phyloP scores from a whole-genome alignment of 2,329 filamentous ascomycete genomes.

The Trichophyton mentagrophytes region DNA sequence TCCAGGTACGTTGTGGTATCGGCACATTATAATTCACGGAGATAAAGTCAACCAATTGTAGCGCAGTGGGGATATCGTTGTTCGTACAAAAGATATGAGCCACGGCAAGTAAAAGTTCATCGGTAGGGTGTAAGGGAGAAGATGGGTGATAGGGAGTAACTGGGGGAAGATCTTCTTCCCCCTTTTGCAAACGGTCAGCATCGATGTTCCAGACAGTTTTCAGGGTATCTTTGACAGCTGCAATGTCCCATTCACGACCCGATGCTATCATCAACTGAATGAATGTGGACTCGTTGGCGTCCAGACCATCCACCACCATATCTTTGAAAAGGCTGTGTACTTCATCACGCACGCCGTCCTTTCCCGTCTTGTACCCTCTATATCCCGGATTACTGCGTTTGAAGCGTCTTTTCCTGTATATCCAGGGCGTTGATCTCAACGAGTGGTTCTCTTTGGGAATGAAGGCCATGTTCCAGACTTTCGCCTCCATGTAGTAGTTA shows the following conservation, averaged over 20 bases:
- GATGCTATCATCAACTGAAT: conserved; percentile 41
- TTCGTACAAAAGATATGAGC: conserved; percentile 57
- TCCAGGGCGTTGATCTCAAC: conserved; percentile 23
- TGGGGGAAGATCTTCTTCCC: conserved; percentile 21
- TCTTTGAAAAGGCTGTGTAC: conserved; percentile 33
- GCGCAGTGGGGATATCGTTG: conserved; percentile 46
- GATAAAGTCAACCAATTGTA: conserved; percentile 50
- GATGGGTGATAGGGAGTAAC: conserved; percentile 32
- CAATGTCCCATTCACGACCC: conserved; percentile 40
- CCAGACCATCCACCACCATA: conserved; percentile 35
- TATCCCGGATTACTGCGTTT: conserved; percentile 14
- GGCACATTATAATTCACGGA: conserved; percentile 46
- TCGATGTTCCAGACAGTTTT: conserved; percentile 44
- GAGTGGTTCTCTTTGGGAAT: conserved; percentile 30
- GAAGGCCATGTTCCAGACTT: conserved; percentile 35
- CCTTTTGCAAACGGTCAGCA: conserved; percentile 29
- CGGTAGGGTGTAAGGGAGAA: conserved; percentile 47
- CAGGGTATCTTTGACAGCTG: conserved; percentile 37
- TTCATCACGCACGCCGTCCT: conserved; percentile 23
- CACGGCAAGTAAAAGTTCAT: conserved; percentile 49
- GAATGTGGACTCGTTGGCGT: conserved; percentile 42
- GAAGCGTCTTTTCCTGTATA: conserved; percentile 20
- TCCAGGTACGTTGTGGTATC: conserved; percentile 50
- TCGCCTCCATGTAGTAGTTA: conserved; percentile 42
- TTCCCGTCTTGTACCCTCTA: conserved; percentile 21